Conservation (phyloP, 345 rosid genomes). For the Eucalyptus melliodora region DNA sequence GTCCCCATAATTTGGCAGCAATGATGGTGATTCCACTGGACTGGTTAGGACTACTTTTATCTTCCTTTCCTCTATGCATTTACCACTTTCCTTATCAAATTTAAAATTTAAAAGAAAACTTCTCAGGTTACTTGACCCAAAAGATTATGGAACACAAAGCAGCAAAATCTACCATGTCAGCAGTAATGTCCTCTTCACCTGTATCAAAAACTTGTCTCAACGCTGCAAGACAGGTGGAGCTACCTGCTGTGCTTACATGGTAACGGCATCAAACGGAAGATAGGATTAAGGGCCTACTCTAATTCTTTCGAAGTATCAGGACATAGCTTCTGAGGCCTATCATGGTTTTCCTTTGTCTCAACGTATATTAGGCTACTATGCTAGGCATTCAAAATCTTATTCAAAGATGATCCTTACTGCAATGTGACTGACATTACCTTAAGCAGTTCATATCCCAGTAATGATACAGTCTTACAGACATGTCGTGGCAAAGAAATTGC, state of each 20-base stretch:
- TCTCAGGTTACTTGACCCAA: not conserved
- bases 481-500: no score
- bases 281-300: not conserved
- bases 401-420: not conserved
- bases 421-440: no score
- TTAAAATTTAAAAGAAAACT: not conserved
- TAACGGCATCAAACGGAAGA: conserved; percentile 8
- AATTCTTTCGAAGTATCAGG: not conserved
- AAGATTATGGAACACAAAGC: not conserved
- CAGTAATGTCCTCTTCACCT: conserved; percentile 29
- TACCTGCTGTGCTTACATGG: conserved; percentile 30
- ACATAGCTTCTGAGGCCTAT: not conserved
- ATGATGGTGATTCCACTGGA: no score
- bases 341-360: not conserved
- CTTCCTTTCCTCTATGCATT: conserved; percentile 14
- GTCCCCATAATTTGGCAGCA: no score
- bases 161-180: conserved; percentile 8
- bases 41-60: no score
- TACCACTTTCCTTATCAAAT: conserved; percentile 28
- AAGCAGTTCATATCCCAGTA: no score
- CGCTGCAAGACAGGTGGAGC: conserved; percentile 14
- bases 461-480: no score
- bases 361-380: not conserved
- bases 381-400: not conserved
- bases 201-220: conserved; percentile 42